phyloP scores from a whole-genome alignment of 441 rosid genomes.

The Pelargonium fulgidum region DNA sequence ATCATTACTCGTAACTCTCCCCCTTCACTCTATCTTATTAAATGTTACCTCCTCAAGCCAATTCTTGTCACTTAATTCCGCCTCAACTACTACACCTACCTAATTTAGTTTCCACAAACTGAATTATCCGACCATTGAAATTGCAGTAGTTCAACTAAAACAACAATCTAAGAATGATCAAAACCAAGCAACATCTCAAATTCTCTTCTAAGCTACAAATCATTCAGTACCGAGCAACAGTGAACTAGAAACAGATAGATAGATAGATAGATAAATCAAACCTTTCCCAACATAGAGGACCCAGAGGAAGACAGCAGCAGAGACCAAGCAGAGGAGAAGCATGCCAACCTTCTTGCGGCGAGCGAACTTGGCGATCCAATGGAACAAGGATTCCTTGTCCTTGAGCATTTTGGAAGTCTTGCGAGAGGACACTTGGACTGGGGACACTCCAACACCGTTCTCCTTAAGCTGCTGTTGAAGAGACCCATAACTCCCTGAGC shows the following conservation, averaged over 20 bases:
- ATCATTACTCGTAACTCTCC: too few relatives aligned
- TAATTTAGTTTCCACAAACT: too few relatives aligned
- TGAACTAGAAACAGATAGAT: neutral
- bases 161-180: constrained; percentile 2
- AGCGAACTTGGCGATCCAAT: constrained; percentile 84
- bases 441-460: constrained; percentile 43
- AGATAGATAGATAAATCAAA: constrained; percentile 22
- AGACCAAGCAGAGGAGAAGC: constrained; percentile 72
- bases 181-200: constrained; percentile 3
- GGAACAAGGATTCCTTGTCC: constrained; percentile 63
- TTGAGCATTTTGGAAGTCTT: constrained; percentile 78
- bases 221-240: neutral
- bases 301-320: constrained; percentile 72
- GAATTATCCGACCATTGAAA: too few relatives aligned
- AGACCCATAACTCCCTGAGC: constrained; percentile 88
- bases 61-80: too few relatives aligned
- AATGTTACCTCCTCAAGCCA: too few relatives aligned
- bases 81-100: too few relatives aligned
- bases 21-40: too few relatives aligned
- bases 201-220: neutral
- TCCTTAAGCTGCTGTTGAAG: constrained; percentile 57
- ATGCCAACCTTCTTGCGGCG: constrained; percentile 90
- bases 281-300: constrained; percentile 85
- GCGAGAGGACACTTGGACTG: constrained; percentile 30
- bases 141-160: neutral